Percentiles rank a stretch among this genome's conserved stretches.
Evolutionary conservation across 23 red algal genomes (phyloP).

Genomic region (Gracilaria caudata): DNA sequence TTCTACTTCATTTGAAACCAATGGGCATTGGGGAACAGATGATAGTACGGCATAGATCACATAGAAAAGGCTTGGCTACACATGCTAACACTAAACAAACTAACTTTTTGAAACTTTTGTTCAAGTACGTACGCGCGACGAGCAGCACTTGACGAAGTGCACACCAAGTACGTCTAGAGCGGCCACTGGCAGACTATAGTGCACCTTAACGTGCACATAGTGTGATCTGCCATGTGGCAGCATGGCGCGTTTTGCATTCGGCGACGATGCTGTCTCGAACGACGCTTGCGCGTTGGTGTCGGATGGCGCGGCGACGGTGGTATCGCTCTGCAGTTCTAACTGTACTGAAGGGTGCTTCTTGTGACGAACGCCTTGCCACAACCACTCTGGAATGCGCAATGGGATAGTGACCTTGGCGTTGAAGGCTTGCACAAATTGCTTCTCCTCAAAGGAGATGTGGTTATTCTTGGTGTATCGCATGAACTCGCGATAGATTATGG

Average conservation of each 20-base stretch:
- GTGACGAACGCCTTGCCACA: slow-evolving; percentile 81
- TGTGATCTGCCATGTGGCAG: neutral
- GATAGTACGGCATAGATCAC: neutral
- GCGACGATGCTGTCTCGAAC: neutral
- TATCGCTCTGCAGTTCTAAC: slow-evolving; percentile 27
- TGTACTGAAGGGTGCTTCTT: slow-evolving; percentile 74
- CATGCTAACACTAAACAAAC: neutral
- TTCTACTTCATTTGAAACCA: neutral
- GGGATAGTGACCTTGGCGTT: slow-evolving; percentile 75
- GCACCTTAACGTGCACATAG: neutral
- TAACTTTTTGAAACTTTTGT: neutral
- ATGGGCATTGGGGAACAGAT: neutral
- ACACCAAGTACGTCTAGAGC: slow-evolving; percentile 25
- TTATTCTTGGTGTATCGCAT: slow-evolving; percentile 89
- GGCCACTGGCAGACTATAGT: slow-evolving; percentile 22
- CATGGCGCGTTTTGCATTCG: neutral
- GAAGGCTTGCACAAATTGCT: slow-evolving; percentile 95
- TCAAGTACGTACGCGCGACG: neutral
- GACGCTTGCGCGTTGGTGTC: neutral
- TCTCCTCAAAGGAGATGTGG: slow-evolving; percentile 84
- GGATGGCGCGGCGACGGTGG: neutral
- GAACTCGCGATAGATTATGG: slow-evolving; percentile 89
- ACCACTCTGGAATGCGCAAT: slow-evolving; percentile 65
- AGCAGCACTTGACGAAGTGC: slow-evolving; percentile 33
- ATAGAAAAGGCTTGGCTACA: neutral